These are phyloP conservation scores for Bolboschoenoplectus hybrid DNA, from an alignment of 202 grass and related monocot genomes.

Conservation along the genomic window DNA sequence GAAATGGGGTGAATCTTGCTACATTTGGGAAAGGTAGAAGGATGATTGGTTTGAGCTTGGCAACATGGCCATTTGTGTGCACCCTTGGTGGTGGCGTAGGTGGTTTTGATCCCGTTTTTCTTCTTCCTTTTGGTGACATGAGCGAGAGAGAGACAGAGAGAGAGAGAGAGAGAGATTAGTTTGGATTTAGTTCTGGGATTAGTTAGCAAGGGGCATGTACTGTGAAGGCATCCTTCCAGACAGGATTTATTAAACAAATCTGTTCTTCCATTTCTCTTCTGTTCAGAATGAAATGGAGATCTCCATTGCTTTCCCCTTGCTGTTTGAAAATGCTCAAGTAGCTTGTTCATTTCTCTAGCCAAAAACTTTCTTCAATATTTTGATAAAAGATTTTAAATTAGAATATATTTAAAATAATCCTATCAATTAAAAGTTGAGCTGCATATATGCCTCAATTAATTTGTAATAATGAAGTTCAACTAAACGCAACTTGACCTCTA, in stretches of 20 bases:
- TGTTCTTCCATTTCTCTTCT: constrained; percentile 22
- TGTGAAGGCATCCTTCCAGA: constrained; percentile 27
- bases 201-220: constrained; percentile 34
- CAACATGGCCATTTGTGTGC: constrained; percentile 31
- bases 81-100: background rate
- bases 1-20: constrained; percentile 16
- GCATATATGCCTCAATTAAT: background rate
- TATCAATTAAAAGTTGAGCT: background rate
- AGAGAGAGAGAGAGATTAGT: constrained; percentile 26
- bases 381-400: background rate
- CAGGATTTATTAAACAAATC: constrained; percentile 34
- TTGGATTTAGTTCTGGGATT: constrained; percentile 41
- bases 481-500: background rate
- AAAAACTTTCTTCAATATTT: background rate
- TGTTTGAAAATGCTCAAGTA: background rate
- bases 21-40: constrained; percentile 29
- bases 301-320: background rate
- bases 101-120: background rate
- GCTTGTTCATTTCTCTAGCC: background rate
- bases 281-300: background rate
- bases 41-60: constrained; percentile 40
- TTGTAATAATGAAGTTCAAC: background rate
- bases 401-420: constrained; percentile 1
- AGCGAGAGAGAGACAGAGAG: background rate
- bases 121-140: constrained; percentile 40